phyloP scores from a whole-genome alignment of 2,329 filamentous ascomycete genomes.

The Lojkania enalia region DNA sequence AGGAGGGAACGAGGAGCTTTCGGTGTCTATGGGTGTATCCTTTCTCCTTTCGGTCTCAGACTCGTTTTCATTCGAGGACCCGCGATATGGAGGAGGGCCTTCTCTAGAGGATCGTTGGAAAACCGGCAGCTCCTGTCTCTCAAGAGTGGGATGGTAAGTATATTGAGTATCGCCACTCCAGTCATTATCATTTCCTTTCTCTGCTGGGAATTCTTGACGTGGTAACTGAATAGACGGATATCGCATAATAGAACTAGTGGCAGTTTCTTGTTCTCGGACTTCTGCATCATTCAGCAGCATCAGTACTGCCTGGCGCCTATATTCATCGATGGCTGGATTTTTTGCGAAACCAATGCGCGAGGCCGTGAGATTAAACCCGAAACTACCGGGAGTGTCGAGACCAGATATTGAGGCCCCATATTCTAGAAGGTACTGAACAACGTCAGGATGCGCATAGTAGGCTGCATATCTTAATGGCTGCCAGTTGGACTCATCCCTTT shows the following conservation, averaged over 20 bases:
- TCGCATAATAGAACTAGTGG: slow-evolving; percentile 1
- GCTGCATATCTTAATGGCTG: slow-evolving; percentile 45
- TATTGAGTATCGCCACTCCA: neutral
- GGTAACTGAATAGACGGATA: neutral
- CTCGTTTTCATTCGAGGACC: neutral
- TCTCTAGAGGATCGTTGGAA: slow-evolving; percentile 4
- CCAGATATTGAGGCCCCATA: slow-evolving; percentile 16
- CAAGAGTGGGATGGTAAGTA: slow-evolving; percentile 1
- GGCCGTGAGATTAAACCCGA: slow-evolving; percentile 10
- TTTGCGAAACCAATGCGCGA: slow-evolving; percentile 13
- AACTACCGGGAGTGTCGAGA: slow-evolving; percentile 9
- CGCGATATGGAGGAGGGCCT: neutral
- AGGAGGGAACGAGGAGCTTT: neutral
- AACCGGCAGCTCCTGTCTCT: slow-evolving; percentile 7
- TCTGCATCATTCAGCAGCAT: slow-evolving; percentile 10
- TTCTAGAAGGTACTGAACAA: slow-evolving; percentile 39
- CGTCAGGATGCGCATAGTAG: slow-evolving; percentile 42
- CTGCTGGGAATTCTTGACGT: slow-evolving; percentile 3
- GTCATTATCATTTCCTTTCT: slow-evolving; percentile 7
- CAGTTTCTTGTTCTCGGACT: slow-evolving; percentile 8
- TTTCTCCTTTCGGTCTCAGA: neutral
- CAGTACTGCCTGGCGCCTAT: slow-evolving; percentile 3
- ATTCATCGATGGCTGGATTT: slow-evolving; percentile 4
- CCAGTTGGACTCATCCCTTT: slow-evolving; percentile 44
- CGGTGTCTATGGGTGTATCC: neutral